Conservation (phyloP, 1,284 basidiomycete genomes). For the Butyriboletus appendiculatus region DNA sequence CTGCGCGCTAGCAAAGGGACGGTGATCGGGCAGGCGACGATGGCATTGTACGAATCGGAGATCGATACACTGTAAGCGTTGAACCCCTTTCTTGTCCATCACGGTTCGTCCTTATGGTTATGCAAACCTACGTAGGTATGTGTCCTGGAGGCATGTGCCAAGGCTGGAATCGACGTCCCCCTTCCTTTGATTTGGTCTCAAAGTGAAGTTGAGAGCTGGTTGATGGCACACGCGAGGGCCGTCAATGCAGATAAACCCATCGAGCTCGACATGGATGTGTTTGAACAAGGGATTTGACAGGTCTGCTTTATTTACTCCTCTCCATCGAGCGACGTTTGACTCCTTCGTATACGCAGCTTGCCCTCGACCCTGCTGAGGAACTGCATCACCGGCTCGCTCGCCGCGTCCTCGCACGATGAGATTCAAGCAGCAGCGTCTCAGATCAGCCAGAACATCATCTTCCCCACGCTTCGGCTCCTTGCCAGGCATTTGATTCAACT, state of each 20-base stretch:
- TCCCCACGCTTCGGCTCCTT: constrained; percentile 27
- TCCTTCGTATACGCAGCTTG: too few species aligned
- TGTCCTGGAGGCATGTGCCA: constrained; percentile 16
- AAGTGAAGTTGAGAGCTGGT: constrained; percentile 30
- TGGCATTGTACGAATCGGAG: constrained; percentile 28
- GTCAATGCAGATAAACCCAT: constrained; percentile 21
- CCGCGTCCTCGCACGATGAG: constrained; percentile 10
- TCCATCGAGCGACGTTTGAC: too few species aligned
- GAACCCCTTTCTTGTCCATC: too few species aligned
- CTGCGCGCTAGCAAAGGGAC: constrained; percentile 31
- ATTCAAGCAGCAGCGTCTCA: constrained; percentile 9
- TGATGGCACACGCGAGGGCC: constrained; percentile 26
- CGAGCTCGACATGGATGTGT: constrained; percentile 19
- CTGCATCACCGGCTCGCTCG: too few species aligned
- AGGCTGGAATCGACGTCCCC: constrained; percentile 11
- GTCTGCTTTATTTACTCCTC: constrained; percentile 7
- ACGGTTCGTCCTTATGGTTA: too few species aligned
- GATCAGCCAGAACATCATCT: constrained; percentile 32
- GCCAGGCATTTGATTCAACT: constrained; percentile 12
- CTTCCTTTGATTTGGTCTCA: too few species aligned
- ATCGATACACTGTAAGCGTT: constrained; percentile 31
- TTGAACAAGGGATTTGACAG: constrained; percentile 35
- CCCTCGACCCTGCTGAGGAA: too few species aligned
- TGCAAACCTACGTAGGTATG: constrained; percentile 8
- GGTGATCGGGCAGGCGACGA: constrained; percentile 29